Evolutionary conservation across 73 alveolate species (phyloP), one percentile per base, ranked within the genome.

Genomic region (Uronychia binucleata): DNA sequence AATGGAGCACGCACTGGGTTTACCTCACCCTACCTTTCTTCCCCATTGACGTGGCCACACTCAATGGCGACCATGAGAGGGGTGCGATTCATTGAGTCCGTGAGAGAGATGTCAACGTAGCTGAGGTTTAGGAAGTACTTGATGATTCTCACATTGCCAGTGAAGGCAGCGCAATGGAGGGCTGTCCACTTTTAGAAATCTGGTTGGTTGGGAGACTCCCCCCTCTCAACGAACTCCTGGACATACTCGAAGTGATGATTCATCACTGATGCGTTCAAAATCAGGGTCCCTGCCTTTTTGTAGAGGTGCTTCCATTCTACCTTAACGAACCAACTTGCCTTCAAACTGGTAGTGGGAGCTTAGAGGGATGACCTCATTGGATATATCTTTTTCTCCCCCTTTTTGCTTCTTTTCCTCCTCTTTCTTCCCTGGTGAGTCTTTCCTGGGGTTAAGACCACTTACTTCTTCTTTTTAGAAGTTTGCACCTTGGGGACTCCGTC

Each of bases 121-220:
- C 79, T 86, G 30, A 77, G 34, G 26, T 34, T 67, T 0, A 80
- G 25, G 27, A 89, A 35, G 28, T 59, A 77, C 32, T 59, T 78
- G 0, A 89, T 28, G 28, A 77, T 77, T 33, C 57, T 74, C 0
- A 58, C 26, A 74, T 89, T 77, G n/a, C 95, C 95, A 32, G 80
- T 30, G 58, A 75, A 89, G 1, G 87, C 95, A 34, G 95, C 92
- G 28, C 92, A 89, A 80, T 89, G 95, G n/a, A 89, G 87, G 0
- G 92, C 88, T 60, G 95, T 89, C 91, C 95, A 89, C 8, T 83
- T 82, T 58, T 28, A 30, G 82, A 89, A 89, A 34, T 89, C 95
- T 34, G 77, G 74, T 26, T 29, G 28, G 67, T 89, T 89, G 1
- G 82, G 46, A 13, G 84, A 80, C 27, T 35, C 31, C 19, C 92